Conservation (phyloP, 129 eudicot species). For the Dittrichia graveolens region DNA sequence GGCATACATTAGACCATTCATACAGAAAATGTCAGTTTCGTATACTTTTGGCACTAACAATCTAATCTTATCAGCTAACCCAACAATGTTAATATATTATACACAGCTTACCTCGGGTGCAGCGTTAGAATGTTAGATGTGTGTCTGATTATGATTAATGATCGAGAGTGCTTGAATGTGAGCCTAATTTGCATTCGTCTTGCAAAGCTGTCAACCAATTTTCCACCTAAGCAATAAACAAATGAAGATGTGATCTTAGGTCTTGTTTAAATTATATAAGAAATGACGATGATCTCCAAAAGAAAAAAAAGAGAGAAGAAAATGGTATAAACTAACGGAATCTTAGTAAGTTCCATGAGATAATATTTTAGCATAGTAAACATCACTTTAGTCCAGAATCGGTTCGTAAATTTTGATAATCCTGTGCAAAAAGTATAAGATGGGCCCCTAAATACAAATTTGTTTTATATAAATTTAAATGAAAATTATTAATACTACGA, state of each 20-base stretch:
- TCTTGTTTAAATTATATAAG: background rate
- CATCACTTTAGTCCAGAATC: background rate
- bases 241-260: background rate
- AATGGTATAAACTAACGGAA: background rate
- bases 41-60: background rate
- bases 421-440: too few species aligned
- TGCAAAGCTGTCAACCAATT: constrained; percentile 76
- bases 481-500: too few species aligned
- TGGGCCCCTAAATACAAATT: too few species aligned
- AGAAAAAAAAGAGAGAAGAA: background rate
- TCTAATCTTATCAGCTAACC: constrained; percentile 23
- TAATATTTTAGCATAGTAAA: background rate
- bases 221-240: constrained; percentile 52
- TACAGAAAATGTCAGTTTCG: too few species aligned
- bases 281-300: background rate
- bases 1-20: too few species aligned
- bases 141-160: constrained; percentile 21
- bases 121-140: background rate
- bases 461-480: too few species aligned
- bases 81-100: constrained; percentile 9
- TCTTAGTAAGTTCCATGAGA: background rate
- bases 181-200: constrained; percentile 52
- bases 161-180: constrained; percentile 21
- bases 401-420: background rate
- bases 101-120: constrained; percentile 16